Evolutionary conservation across 768 basidiomycete genomes (phyloP), one percentile per base, ranked within the genome.

Genomic region (Boletus huronensis): DNA sequence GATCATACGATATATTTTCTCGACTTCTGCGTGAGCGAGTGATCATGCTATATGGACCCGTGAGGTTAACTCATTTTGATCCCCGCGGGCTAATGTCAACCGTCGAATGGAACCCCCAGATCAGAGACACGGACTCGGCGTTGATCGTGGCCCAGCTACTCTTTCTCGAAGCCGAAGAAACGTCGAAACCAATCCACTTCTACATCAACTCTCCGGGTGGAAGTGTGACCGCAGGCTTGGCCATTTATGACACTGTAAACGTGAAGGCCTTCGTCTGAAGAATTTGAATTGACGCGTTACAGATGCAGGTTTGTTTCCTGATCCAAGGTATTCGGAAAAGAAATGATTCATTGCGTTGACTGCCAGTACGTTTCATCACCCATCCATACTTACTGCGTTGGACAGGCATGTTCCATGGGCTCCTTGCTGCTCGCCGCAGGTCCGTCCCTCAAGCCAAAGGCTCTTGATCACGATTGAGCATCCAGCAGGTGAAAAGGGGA

Each of bases 181-280:
- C 93, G 0, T 84, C 86, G 9, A 92, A 93, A 68, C 96, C 96
- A 3, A 97, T 98, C 52, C 94, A 96, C 64, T 74, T 98, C 11
- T 98, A 98, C 72, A 96, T 98, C 62, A 98, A 98, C 72, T 94
- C 91, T 7, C 96, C 96, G 0, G 96, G 96, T 2, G 96, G 96
- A 29, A 90, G 89, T 64, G 96, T 98, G 36, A 96, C 95, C 0
- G 93, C 94, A 45, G 96, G 96, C 9, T 76, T 98, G 55, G 96
- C 95, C 17, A 96, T 98, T 46, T 98, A 98, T 74, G 96, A 98
- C 67, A 98, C 96, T 65, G 93, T 96, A 74, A 63, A 84, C 59
- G 35, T 35, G 36, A 21, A 35, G 23, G 29, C n/a, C 45, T 56
- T 53, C 40, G 48, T 53, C 23, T 43, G 6, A 46, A 53, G 52